Percentiles rank a stretch among this genome's conserved stretches.
Conservation (phyloP, 2,329 filamentous ascomycete genomes). For the Fusarium sp. region DNA sequence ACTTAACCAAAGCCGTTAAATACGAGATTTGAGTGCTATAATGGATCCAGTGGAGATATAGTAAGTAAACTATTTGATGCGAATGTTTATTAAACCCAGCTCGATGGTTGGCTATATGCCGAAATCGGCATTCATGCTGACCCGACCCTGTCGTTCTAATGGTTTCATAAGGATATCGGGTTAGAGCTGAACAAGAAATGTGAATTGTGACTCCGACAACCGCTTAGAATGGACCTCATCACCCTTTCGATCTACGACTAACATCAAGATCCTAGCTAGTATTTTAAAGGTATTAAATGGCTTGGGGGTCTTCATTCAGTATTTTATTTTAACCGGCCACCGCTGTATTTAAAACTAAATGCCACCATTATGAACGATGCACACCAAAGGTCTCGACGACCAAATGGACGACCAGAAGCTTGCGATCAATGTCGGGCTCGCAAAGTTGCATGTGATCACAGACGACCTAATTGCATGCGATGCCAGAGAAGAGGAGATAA, state of each 20-base stretch:
- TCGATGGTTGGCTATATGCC: background rate
- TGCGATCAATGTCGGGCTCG: constrained; percentile 34
- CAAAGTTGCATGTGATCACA: constrained; percentile 34
- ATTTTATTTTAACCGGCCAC: background rate
- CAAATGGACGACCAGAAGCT: constrained; percentile 31
- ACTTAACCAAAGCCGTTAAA: background rate
- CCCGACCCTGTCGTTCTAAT: background rate
- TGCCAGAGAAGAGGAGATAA: constrained; percentile 50
- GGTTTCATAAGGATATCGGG: background rate
- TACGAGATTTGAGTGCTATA: background rate
- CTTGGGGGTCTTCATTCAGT: background rate
- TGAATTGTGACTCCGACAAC: background rate
- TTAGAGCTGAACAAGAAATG: background rate
- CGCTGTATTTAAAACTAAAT: background rate
- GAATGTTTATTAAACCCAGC: background rate
- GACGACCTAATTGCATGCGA: constrained; percentile 33
- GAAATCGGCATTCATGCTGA: constrained; percentile 5
- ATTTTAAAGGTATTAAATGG: background rate
- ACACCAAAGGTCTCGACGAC: constrained; percentile 4
- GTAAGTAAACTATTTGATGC: background rate
- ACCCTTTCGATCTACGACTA: background rate
- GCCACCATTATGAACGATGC: constrained; percentile 2
- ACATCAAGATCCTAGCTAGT: background rate
- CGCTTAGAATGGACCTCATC: background rate
- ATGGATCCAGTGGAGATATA: constrained; percentile 1